Evolutionary conservation across 805 yeast species (phyloP).

Genomic region (Wickerhamiella siamensis): DNA sequence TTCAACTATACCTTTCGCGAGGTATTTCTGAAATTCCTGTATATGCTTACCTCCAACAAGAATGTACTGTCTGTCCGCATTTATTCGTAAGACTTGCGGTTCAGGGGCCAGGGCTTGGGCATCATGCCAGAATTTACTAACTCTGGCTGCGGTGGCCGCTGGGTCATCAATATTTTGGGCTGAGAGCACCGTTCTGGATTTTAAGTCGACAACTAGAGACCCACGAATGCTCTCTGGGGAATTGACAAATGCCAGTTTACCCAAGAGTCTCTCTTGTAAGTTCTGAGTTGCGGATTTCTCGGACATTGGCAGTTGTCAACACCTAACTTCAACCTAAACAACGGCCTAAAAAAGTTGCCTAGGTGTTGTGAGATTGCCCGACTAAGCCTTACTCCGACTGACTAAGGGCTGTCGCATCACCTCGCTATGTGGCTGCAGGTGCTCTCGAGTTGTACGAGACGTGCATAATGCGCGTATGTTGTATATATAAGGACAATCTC

Average conservation of each 20-base stretch:
- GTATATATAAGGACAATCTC: background rate
- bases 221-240: slow-evolving; percentile 2
- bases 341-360: background rate
- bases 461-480: background rate
- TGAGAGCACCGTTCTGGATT: slow-evolving; percentile 6
- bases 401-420: background rate
- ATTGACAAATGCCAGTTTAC: slow-evolving; percentile 9
- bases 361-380: background rate
- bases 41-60: slow-evolving; percentile 17
- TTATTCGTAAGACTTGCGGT: slow-evolving; percentile 6
- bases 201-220: slow-evolving; percentile 7
- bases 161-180: slow-evolving; percentile 18
- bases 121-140: slow-evolving; percentile 3
- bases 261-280: slow-evolving; percentile 10
- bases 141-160: slow-evolving; percentile 4
- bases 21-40: too few species aligned
- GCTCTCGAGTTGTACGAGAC: background rate
- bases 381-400: background rate
- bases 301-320: background rate
- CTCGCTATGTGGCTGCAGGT: background rate
- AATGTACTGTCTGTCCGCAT: slow-evolving; percentile 4
- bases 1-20: too few species aligned
- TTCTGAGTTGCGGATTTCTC: background rate
- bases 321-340: background rate
- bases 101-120: slow-evolving; percentile 1